A percentile compares a stretch with the other conserved stretches of the same genome.
Evolutionary conservation across 495 filamentous ascomycete species (phyloP).

Genomic region (Xylaria flabelliformis): DNA sequence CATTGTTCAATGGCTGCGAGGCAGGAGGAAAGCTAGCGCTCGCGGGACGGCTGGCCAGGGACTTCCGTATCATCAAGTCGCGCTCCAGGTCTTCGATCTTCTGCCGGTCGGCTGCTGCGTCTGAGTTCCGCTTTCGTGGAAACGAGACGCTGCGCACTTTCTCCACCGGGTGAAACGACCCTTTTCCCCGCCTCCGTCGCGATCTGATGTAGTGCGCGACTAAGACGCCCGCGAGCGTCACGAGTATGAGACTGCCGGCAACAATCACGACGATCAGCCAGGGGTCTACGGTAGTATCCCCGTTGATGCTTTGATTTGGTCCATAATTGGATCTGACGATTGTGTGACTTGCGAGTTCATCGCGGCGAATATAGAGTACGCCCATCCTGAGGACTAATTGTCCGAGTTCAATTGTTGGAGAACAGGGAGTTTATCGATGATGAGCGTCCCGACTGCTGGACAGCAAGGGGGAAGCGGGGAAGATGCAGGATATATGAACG

Average conservation of each 20-base stretch:
- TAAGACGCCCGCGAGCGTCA: constrained; percentile 32
- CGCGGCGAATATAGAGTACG: not conserved
- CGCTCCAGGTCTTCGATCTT: constrained; percentile 49
- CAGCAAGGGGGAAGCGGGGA: constrained; percentile 9
- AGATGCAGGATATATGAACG: not conserved
- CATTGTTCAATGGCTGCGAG: constrained; percentile 8
- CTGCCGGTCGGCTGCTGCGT: constrained; percentile 28
- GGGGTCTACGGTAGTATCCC: constrained; percentile 17
- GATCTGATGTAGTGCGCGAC: constrained; percentile 33
- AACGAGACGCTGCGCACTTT: constrained; percentile 30
- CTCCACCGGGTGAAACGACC: constrained; percentile 18
- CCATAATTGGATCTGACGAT: not conserved
- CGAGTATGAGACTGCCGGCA: constrained; percentile 37
- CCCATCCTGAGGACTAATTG: constrained; percentile 12
- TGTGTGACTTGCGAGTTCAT: not conserved
- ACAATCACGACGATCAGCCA: constrained; percentile 46
- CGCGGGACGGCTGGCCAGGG: constrained; percentile 46
- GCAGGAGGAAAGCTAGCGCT: not conserved
- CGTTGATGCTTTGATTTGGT: not conserved
- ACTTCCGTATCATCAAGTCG: constrained; percentile 55
- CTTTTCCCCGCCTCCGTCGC: constrained; percentile 33
- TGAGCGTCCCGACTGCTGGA: not conserved
- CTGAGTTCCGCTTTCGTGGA: constrained; percentile 38
- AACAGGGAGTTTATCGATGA: not conserved
- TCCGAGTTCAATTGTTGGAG: constrained; percentile 2